Conservation (phyloP, 257 asterid species). For the Vinca minor region DNA sequence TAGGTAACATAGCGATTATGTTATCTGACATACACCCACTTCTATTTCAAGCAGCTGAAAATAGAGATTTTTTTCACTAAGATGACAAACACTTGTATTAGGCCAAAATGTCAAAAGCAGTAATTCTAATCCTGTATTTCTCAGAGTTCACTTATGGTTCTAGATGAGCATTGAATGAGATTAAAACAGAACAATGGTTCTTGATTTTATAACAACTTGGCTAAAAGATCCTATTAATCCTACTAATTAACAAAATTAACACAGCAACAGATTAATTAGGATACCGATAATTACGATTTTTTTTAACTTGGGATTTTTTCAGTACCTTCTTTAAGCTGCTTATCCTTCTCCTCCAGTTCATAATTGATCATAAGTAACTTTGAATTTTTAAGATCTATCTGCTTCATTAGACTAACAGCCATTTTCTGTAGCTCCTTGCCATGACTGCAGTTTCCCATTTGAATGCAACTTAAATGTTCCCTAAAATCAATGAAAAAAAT, state of each 20-base stretch:
- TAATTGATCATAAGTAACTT: not conserved
- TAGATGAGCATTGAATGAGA: not conserved
- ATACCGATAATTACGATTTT: not conserved
- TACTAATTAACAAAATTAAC: not conserved
- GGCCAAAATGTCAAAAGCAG: not conserved
- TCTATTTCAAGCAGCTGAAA: not conserved
- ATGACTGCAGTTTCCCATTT: slow-evolving; percentile 1
- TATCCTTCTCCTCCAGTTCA: slow-evolving; percentile 13
- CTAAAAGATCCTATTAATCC: not conserved
- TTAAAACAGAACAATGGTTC: not conserved
- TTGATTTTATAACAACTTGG: not conserved
- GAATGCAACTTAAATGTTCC: not conserved
- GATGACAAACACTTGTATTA: not conserved
- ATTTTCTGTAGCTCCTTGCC: not conserved
- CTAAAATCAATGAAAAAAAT: not conserved
- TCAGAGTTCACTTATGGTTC: not conserved
- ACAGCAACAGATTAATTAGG: not conserved
- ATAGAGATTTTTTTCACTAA: not conserved
- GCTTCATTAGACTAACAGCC: not conserved
- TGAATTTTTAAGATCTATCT: slow-evolving; percentile 1
- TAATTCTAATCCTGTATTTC: too few relatives aligned
- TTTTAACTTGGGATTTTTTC: not conserved
- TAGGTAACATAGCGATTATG: too few relatives aligned
- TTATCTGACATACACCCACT: too few relatives aligned
- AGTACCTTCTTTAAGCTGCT: slow-evolving; percentile 8